Evolutionary conservation across 2,329 filamentous ascomycete species (phyloP), one percentile per base, ranked within the genome.

Genomic region (Fusarium musae): DNA sequence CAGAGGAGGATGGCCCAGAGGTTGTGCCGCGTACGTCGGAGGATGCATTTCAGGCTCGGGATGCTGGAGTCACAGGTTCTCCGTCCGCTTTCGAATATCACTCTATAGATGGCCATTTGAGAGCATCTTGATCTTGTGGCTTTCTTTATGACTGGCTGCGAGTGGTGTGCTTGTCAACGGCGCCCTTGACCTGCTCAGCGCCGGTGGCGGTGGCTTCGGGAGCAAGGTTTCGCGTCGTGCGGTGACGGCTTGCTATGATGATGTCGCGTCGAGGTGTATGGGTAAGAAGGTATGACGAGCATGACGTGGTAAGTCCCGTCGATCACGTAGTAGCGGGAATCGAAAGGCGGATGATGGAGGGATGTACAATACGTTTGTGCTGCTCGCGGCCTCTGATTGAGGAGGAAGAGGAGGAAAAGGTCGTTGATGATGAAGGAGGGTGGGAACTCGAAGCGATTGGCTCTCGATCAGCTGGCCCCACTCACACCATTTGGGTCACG

Each of bases 181-280:
- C 93, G 60, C 88, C 90, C 87, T 96, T 96, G 76, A 91, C 91
- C 64, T 93, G 90, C 70, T 94, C 93, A 61, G 91, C 90, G 62
- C n/a, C 89, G 56, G 88, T 86, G 43, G 90, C 79, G 23, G 87
- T 85, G 59, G 89, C 88, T 81, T 90, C 86, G n/a, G 1, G 17
- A 3, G 23, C 11, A 44, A 44, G 17, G 43, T 19, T 44, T 44
- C 16, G 43, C 43, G 23, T 19, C 23, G 16, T 9, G 42, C 5
- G 23, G 23, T 12, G 11, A 11, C 2, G 16, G 5, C 23, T 12
- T 16, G 9, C 9, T 26, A 37, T 10, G 9, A 26, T 26, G 5
- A 13, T 44, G 16, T 26, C 11, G 43, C 43, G 11, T 26, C 16
- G 4, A 44, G 43, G 4, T 3, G 1, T 16, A 4, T 19, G 23